A percentile compares a stretch with the other conserved stretches of the same genome.
Evolutionary conservation across 139 green algal genomes (phyloP).

Genomic region (Picochlorum sp.): DNA sequence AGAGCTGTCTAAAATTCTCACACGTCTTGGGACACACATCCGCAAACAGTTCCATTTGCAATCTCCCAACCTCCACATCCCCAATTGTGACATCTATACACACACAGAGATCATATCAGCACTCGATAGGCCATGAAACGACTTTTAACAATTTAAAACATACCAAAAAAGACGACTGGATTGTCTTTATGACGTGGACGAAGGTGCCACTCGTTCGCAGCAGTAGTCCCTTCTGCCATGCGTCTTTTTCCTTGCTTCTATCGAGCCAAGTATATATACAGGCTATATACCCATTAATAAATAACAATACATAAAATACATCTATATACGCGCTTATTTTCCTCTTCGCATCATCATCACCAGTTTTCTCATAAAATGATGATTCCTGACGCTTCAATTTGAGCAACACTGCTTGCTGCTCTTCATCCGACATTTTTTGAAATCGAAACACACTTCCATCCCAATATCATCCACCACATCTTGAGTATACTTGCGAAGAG

Average conservation of each 20-base stretch:
- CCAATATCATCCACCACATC: conserved; percentile 88
- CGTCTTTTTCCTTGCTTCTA: background rate
- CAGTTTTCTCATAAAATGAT: too few species aligned
- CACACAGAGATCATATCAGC: background rate
- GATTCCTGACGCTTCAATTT: background rate
- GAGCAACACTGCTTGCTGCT: conserved; percentile 8
- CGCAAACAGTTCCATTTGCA: conserved; percentile 90
- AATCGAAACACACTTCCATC: conserved; percentile 80
- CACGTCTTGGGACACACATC: conserved; percentile 77
- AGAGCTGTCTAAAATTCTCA: conserved; percentile 90
- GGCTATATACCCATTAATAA: too few species aligned
- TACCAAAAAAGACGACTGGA: conserved; percentile 91
- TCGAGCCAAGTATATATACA: background rate
- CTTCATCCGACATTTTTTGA: conserved; percentile 5
- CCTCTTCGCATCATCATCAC: too few species aligned
- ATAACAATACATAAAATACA: too few species aligned
- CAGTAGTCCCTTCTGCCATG: too few species aligned
- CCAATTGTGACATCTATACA: conserved; percentile 82
- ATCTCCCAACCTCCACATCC: conserved; percentile 53
- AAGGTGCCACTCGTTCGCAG: too few species aligned
- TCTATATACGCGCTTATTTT: too few species aligned
- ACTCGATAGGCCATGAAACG: too few species aligned
- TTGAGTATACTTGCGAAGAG: conserved; percentile 81
- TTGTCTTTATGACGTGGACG: conserved; percentile 44
- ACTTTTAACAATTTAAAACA: background rate